Evolutionary conservation across 1,284 basidiomycete species (phyloP).

Genomic region (Cutaneotrichosporon mucoides): DNA sequence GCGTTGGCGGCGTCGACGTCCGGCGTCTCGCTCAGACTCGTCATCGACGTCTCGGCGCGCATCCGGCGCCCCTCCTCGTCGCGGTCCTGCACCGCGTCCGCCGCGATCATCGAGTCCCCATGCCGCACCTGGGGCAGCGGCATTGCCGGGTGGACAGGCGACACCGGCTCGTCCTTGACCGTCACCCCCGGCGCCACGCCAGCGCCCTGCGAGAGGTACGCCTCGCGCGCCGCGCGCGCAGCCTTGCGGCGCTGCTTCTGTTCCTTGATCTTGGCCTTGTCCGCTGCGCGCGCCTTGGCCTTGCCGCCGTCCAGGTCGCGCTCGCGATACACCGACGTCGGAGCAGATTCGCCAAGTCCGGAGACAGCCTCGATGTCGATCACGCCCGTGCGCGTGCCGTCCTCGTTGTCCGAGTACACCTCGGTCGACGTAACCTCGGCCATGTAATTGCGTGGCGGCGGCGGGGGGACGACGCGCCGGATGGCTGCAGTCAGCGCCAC

Average conservation of each 20-base stretch:
- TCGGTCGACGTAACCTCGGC: slow-evolving; percentile 10
- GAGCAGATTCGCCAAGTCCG: slow-evolving; percentile 82
- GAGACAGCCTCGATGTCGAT: slow-evolving; percentile 80
- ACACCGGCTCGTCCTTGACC: slow-evolving; percentile 44
- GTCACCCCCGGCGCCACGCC: slow-evolving; percentile 5
- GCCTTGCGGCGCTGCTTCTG: slow-evolving; percentile 19
- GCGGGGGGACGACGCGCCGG: slow-evolving; percentile 10
- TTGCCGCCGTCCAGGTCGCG: slow-evolving; percentile 46
- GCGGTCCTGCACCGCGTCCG: slow-evolving; percentile 38
- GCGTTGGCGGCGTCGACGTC: slow-evolving; percentile 63
- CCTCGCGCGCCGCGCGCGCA: slow-evolving; percentile 16
- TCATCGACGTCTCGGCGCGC: slow-evolving; percentile 42
- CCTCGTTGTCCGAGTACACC: slow-evolving; percentile 78
- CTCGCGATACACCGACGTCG: slow-evolving; percentile 63
- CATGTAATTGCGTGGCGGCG: slow-evolving; percentile 12
- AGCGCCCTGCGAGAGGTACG: neutral
- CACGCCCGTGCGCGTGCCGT: slow-evolving; percentile 64
- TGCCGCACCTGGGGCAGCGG: slow-evolving; percentile 15
- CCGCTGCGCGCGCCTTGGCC: slow-evolving; percentile 33
- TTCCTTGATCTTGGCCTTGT: slow-evolving; percentile 44
- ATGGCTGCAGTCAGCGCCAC: neutral
- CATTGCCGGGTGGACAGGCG: slow-evolving; percentile 4
- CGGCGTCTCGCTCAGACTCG: slow-evolving; percentile 25
- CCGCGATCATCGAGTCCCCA: slow-evolving; percentile 38
- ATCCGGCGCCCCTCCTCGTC: slow-evolving; percentile 33